Percentiles rank a stretch among this genome's conserved stretches.
phyloP scores from a whole-genome alignment of 2,329 filamentous ascomycete genomes.

The Diaporthe velutina region DNA sequence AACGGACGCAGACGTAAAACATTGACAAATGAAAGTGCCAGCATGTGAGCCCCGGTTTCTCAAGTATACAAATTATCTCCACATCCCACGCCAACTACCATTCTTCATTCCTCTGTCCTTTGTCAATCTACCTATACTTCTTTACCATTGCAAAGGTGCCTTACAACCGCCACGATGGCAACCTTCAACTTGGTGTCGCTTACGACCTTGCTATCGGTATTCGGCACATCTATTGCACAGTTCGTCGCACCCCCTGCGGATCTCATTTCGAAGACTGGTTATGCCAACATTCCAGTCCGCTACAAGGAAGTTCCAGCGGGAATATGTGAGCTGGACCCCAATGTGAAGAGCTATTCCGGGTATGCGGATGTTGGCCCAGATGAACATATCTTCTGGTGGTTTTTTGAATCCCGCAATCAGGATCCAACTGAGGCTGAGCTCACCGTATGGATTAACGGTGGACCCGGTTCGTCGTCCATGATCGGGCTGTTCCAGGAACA shows the following conservation, averaged over 20 bases:
- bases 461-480: conserved; percentile 64
- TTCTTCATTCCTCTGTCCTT: neutral
- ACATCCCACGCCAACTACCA: no score
- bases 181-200: conserved; percentile 7
- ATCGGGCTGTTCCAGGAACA: conserved; percentile 67
- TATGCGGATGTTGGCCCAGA: conserved; percentile 56
- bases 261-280: conserved; percentile 49
- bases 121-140: neutral
- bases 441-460: conserved; percentile 67
- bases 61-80: neutral
- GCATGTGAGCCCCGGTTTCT: neutral
- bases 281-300: conserved; percentile 55
- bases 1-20: neutral
- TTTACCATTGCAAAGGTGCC: neutral
- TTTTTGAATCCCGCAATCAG: conserved; percentile 61
- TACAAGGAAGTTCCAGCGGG: conserved; percentile 62
- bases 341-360: conserved; percentile 57
- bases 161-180: neutral
- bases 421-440: conserved; percentile 59
- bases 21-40: neutral
- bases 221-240: conserved; percentile 42
- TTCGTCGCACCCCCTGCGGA: conserved; percentile 53
- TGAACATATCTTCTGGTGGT: conserved; percentile 61
- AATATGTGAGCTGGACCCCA: conserved; percentile 58
- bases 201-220: neutral